These are phyloP conservation scores for Fusarium penzigii DNA, from an alignment of 2,329 filamentous ascomycete genomes.

Conservation along the genomic window DNA sequence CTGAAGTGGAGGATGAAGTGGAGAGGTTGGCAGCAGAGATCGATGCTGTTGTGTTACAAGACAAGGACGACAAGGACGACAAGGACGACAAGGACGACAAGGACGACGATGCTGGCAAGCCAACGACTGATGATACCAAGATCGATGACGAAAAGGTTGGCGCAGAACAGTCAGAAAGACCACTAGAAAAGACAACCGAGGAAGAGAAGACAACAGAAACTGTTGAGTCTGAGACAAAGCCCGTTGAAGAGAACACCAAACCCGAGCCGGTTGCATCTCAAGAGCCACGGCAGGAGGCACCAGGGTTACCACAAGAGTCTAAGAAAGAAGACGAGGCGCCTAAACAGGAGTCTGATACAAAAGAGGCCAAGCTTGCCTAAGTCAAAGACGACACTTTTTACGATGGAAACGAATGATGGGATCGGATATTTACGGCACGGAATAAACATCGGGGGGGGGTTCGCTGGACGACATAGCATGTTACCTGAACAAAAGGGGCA, in stretches of 20 bases:
- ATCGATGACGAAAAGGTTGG: neutral
- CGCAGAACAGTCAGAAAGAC: neutral
- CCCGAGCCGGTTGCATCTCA: neutral
- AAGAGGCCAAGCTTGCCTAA: neutral
- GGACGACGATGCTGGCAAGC: neutral
- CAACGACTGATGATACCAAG: neutral
- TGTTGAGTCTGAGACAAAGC: neutral
- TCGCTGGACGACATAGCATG: too few relatives aligned
- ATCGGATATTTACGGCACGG: neutral
- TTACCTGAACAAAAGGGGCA: too few relatives aligned
- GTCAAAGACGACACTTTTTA: neutral
- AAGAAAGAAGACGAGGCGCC: neutral
- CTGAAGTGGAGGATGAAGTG: conserved; percentile 48
- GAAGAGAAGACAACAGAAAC: neutral
- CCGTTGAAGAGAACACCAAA: neutral
- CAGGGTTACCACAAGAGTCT: neutral
- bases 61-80: conserved; percentile 25
- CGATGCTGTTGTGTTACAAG: conserved; percentile 32
- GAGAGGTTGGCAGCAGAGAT: conserved; percentile 40
- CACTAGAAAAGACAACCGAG: neutral
- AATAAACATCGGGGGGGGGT: too few relatives aligned
- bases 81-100: conserved; percentile 27
- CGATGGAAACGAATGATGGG: neutral
- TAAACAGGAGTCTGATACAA: neutral
- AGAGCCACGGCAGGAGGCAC: neutral